Evolutionary conservation across 1,284 basidiomycete genomes (phyloP), one percentile per base, ranked within the genome.

Genomic region (Phylloboletellus chloephorus): DNA sequence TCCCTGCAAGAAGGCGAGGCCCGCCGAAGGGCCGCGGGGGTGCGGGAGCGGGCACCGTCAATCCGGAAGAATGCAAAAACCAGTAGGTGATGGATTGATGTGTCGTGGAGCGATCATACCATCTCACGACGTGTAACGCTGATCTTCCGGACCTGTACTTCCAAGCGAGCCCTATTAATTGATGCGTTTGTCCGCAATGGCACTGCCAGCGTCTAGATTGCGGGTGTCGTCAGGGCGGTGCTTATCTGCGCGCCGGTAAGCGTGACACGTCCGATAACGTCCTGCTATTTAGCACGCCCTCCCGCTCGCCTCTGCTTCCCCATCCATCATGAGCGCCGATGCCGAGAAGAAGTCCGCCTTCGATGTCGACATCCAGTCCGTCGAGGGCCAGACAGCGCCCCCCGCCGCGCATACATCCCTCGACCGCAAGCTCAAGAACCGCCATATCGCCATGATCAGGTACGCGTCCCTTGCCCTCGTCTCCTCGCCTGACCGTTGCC

Each of bases 21-120:
- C 73, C 73, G 47, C 68, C 73, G 46, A 79, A 77, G 60, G 71
- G 73, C 46, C 71, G 74, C 47, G 73, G 68, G 31, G 71, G 64
- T 26, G 57, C 50, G 11, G 31, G 41, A 33, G 64, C 63, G 15
- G 66, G 61, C 16, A 63, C 63, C 29, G 67, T 77, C 39, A 82
- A 88, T 60, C 76, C 84, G 1, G 80, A 87, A 56, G 88, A 90
- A 61, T 90, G 88, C 75, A 88, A 88, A 71, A 82, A 88, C 60
- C 87, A 90, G 79, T 90, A 67, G 67, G 61, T 38, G 46, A 17
- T 23, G 31, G 4, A 38, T 29, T 32, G 31, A 35, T 48, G 41
- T 48, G 30, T 54, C 28, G 44, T 39, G 33, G 39, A 48, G 28
- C 43, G 29, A 46, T 38, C 43, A 53, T 61, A 57, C 58, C 56